Percentiles rank a stretch among this genome's conserved stretches.
Conservation (phyloP, 257 asterid genomes). For the Scutellaria barbata region DNA sequence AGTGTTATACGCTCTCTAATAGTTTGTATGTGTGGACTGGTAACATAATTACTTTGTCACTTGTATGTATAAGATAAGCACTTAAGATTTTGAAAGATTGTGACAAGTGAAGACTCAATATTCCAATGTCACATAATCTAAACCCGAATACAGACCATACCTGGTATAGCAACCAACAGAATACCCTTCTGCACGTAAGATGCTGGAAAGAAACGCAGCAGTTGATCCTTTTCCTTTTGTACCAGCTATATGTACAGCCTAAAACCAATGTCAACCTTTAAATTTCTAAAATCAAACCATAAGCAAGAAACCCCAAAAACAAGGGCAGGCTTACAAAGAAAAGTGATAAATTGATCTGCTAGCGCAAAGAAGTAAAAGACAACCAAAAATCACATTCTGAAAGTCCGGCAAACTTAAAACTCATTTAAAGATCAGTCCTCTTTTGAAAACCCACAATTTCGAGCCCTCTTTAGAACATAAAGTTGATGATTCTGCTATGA, state of each 20-base stretch:
- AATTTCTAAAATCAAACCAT: constrained; percentile 8
- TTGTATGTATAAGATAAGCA: constrained; percentile 11
- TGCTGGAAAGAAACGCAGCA: constrained; percentile 82
- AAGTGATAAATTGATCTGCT: constrained; percentile 4
- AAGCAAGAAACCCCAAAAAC: constrained; percentile 17
- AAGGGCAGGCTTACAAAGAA: not conserved
- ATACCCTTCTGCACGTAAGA: constrained; percentile 86
- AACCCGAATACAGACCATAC: constrained; percentile 41
- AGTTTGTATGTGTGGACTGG: constrained; percentile 89
- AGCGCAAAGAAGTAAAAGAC: not conserved
- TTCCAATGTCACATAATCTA: constrained; percentile 26
- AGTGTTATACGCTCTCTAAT: constrained; percentile 90
- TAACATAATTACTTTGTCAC: constrained; percentile 37
- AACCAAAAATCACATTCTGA: not conserved
- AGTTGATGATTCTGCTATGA: not conserved
- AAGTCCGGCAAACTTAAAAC: not conserved
- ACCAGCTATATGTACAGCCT: constrained; percentile 92
- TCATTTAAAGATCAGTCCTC: constrained; percentile 1
- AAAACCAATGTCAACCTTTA: constrained; percentile 28
- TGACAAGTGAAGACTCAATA: constrained; percentile 2
- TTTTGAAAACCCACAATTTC: not conserved
- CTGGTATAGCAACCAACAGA: constrained; percentile 93
- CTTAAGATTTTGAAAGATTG: constrained; percentile 7
- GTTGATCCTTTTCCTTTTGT: constrained; percentile 99
- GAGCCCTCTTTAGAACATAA: not conserved